Base-by-base conservation (phyloP, 331 rosid species). In the Malus hybrid region DNA sequence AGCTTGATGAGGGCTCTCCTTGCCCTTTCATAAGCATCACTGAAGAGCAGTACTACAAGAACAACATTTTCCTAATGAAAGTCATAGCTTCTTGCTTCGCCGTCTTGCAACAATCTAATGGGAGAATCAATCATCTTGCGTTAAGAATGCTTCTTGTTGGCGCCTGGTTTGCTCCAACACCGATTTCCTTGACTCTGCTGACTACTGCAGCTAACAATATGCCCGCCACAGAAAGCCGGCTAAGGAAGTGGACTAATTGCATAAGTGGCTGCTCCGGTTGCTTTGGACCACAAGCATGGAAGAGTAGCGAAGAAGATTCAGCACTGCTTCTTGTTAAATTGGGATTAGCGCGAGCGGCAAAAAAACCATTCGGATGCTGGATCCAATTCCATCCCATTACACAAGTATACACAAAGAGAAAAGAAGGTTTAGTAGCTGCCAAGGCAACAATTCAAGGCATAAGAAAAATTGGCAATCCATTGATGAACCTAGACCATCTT, bases 301-400 rank as follows among this genome's bases (percentile, higher is more conserved):
- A 87, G 79, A 88, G 74, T 2, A 61, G 16, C 4, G 93, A 91
- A 71, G 92, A 91, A 75, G 98, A 89, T 18, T 84, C 98, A 0
- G 91, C 92, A 9, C 83, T 73, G 31, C 72, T 87, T 80, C 90
- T 90, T 6, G 85, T 89, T 67, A 90, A 84, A 83, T 46, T 93
- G 31, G 98, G 96, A 44, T 80, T 90, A 3, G 96, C 96, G 1
- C 81, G 87, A 72, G 78, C 73, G 28, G 91, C 86, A 4, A 89
- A 78, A 69, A 83, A 72, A 52, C 82, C 69, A n/a, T 72, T 83
- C 2, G 93, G 92, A 75, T 80, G 83, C 71, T 89, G 97, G 96
- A 87, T 91, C 62, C 90, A 88, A 64, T 85, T 93, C 86, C 98
- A 93, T 72, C 89, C 96, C 79, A 89, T 88, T 68, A 81, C 89